phyloP scores from a whole-genome alignment of 192 early-diverging fungal species.

The Umbelopsis sp. region DNA sequence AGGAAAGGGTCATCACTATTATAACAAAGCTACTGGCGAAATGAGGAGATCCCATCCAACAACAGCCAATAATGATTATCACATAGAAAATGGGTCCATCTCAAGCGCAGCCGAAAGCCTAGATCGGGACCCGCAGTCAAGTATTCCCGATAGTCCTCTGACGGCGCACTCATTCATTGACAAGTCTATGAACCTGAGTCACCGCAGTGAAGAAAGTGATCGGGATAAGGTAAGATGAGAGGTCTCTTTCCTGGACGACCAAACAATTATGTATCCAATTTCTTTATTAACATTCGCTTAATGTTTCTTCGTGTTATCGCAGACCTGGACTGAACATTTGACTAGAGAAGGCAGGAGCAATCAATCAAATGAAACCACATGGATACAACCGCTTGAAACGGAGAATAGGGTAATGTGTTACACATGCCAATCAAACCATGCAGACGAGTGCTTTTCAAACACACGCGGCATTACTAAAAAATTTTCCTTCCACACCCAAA shows the following conservation, averaged over 20 bases:
- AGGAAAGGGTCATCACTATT: constrained; percentile 25
- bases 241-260: background rate
- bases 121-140: constrained; percentile 4
- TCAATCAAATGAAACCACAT: constrained; percentile 2
- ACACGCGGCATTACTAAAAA: background rate
- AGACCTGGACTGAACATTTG: background rate
- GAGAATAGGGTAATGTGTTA: background rate
- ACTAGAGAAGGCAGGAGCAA: background rate
- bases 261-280: background rate
- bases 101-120: background rate
- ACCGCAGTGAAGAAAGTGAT: background rate
- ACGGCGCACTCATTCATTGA: background rate
- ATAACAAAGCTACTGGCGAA: constrained; percentile 24
- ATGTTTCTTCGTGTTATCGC: background rate
- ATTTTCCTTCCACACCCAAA: background rate
- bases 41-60: constrained; percentile 25
- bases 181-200: background rate
- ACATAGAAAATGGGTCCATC: background rate
- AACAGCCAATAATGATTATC: background rate
- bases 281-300: background rate
- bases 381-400: background rate
- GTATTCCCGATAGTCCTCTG: background rate
- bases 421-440: background rate
- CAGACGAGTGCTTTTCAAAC: background rate
- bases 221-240: background rate